Base-by-base conservation (phyloP, 352 stramenopile genomes). In the Globisporangium perplexum region DNA sequence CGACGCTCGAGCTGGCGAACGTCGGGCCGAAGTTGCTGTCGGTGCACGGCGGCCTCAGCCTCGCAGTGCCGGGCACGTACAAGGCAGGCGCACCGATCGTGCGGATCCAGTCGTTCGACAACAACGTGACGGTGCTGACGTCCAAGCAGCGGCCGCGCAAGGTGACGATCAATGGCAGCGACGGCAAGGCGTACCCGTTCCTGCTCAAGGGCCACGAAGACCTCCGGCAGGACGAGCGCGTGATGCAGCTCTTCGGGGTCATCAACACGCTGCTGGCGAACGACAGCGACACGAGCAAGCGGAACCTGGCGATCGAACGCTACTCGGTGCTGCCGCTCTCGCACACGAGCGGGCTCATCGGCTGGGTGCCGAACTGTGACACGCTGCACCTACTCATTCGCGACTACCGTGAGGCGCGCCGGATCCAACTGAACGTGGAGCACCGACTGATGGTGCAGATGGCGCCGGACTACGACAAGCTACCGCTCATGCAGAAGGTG, bases 151-250 rank as follows among this genome's bases (percentile, higher is more conserved):
- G 97, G 30, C 98, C 98, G 6, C 84, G 98, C 36, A 98, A 98
- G 69, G 97, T 99, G 17, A 95, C 86, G n/a, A 97, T 99, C 53
- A 74, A 95, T 41, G 98, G 98, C 33, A 98, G 92, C 65, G 96
- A 99, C 68, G 98, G 97, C 18, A 96, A 98, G 55, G 82, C 98
- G 51, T 99, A 99, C 73, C 84, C 97, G 28, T 99, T 99, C 73
- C 65, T 99, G 48, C 86, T 99, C 14, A 99, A 99, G 78, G 98
- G 97, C 5, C 97, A 99, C 69, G 98, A 99, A 73, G 98, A 99
- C 85, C 74, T 99, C 47, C 77, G 98, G 17, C 98, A 99, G 76
- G 98, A 99, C 69, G 98, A 99, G 74, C 86, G 97, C 55, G 97
- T 99, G 15, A 99, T 99, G 98, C 98, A 99, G 77, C 80, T 99